Evolutionary conservation across 768 basidiomycete genomes (phyloP).

Genomic region (Dioszegia crocea): DNA sequence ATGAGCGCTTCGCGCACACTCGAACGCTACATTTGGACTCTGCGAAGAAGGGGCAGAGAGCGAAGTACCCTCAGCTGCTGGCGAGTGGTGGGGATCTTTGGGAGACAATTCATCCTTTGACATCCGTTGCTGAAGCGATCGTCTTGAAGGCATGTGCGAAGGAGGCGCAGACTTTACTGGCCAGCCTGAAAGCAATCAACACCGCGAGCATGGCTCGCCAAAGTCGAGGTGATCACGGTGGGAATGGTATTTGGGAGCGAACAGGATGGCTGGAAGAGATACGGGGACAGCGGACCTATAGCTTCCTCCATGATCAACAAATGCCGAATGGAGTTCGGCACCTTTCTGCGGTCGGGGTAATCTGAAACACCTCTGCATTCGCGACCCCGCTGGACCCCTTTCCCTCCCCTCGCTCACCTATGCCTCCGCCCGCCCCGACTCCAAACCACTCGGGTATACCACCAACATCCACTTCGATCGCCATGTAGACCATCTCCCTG

Average conservation of each 20-base stretch:
- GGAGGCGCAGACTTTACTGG: not conserved
- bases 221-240: not conserved
- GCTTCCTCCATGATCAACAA: not conserved
- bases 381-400: not conserved
- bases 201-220: not conserved
- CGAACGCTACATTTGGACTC: not conserved
- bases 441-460: not conserved
- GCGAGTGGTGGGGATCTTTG: not conserved
- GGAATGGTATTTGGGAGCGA: not conserved
- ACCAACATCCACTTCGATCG: not conserved
- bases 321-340: not conserved
- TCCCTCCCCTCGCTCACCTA: not conserved
- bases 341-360: not conserved
- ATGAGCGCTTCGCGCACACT: not conserved
- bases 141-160: not conserved
- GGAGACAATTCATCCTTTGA: not conserved
- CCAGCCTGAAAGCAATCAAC: not conserved
- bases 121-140: not conserved
- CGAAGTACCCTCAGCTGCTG: not conserved
- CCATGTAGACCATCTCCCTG: not conserved
- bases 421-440: not conserved
- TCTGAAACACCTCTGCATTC: not conserved
- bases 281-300: not conserved
- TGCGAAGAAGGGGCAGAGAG: not conserved
- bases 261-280: not conserved